phyloP scores from a whole-genome alignment of 495 filamentous ascomycete species.

The Penicillium nucicola region DNA sequence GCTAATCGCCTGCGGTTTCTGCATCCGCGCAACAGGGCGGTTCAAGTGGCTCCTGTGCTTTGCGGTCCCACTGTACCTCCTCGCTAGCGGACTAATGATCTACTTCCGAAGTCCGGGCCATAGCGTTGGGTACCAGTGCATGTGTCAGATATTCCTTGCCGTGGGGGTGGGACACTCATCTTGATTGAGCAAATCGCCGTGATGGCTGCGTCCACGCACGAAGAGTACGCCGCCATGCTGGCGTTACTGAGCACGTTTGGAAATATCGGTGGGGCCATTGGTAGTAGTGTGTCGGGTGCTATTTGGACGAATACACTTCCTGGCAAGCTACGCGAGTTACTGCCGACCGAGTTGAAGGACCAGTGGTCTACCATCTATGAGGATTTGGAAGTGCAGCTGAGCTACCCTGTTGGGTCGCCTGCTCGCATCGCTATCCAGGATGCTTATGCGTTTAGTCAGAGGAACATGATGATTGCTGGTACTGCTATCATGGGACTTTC shows the following conservation, averaged over 20 bases:
- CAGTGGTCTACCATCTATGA: slow-evolving; percentile 15
- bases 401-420: slow-evolving; percentile 47
- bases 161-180: slow-evolving; percentile 59
- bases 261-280: slow-evolving; percentile 62
- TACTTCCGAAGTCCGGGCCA: slow-evolving; percentile 58
- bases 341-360: slow-evolving; percentile 45
- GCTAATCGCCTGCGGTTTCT: slow-evolving; percentile 46
- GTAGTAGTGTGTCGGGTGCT: slow-evolving; percentile 47
- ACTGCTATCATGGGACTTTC: slow-evolving; percentile 45
- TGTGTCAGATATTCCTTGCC: slow-evolving; percentile 74
- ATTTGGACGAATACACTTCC: slow-evolving; percentile 58
- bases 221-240: slow-evolving; percentile 49
- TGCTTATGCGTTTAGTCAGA: slow-evolving; percentile 56
- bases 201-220: slow-evolving; percentile 60
- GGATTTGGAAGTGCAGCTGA: slow-evolving; percentile 37
- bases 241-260: slow-evolving; percentile 51
- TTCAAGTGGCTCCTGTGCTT: slow-evolving; percentile 53
- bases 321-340: slow-evolving; percentile 43
- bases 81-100: slow-evolving; percentile 60
- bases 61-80: slow-evolving; percentile 57
- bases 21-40: slow-evolving; percentile 52
- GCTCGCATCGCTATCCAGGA: slow-evolving; percentile 54
- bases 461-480: slow-evolving; percentile 52
- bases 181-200: slow-evolving; percentile 66
- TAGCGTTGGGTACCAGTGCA: slow-evolving; percentile 63